Evolutionary conservation across 1,284 basidiomycete genomes (phyloP).

Genomic region (Fomitopsis betulina): DNA sequence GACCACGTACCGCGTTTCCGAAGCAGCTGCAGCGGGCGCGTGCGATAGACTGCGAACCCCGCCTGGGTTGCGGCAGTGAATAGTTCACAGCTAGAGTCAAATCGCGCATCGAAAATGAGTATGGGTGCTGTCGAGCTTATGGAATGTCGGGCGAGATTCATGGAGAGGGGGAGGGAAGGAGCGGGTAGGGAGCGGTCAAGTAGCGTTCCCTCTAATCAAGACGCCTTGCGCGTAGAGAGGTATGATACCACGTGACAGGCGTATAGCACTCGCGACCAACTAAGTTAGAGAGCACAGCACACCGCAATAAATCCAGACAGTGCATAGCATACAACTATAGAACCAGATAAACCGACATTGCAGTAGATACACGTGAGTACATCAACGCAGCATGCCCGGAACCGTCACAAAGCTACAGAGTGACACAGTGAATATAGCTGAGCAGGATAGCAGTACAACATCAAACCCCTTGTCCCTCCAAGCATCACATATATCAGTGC

Average conservation of each 20-base stretch:
- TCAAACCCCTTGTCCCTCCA: neutral
- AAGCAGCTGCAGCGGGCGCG: slow-evolving; percentile 74
- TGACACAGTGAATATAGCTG: neutral
- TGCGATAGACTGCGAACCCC: slow-evolving; percentile 85
- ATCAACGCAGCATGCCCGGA: neutral
- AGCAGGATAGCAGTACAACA: neutral
- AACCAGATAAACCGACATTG: slow-evolving; percentile 1
- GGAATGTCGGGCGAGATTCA: slow-evolving; percentile 88
- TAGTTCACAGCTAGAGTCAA: slow-evolving; percentile 73
- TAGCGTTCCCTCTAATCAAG: neutral
- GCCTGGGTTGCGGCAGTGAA: slow-evolving; percentile 81
- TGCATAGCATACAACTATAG: neutral
- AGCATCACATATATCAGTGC: neutral
- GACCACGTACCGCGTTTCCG: slow-evolving; percentile 65
- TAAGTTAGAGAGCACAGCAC: neutral
- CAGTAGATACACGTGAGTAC: slow-evolving; percentile 3
- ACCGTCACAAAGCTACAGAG: slow-evolving; percentile 4
- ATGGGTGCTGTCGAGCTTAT: slow-evolving; percentile 78
- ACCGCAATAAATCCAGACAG: neutral
- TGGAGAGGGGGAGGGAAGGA: slow-evolving; percentile 31
- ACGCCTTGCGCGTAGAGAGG: neutral
- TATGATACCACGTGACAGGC: slow-evolving; percentile 4
- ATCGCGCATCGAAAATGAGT: slow-evolving; percentile 72
- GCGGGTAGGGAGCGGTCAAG: slow-evolving; percentile 6
- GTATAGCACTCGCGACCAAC: no score